A percentile compares a stretch with the other conserved stretches of the same genome.
Conservation (phyloP, 2,329 filamentous ascomycete species). For the Beauveria brongniartii region DNA sequence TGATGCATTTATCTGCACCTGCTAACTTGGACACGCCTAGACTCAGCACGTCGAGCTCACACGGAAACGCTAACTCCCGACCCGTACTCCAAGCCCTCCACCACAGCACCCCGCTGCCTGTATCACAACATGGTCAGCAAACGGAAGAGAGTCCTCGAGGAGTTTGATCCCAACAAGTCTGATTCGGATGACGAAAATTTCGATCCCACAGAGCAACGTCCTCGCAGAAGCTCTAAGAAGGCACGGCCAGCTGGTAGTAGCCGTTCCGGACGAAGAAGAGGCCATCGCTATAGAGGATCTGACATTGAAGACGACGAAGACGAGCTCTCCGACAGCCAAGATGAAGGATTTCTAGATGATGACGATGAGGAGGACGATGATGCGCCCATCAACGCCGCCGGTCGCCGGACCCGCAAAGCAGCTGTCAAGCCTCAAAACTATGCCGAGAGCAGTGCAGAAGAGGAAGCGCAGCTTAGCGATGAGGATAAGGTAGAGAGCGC, state of each 20-base stretch:
- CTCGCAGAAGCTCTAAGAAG: slow-evolving; percentile 35
- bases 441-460: slow-evolving; percentile 37
- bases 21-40: background rate
- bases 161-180: slow-evolving; percentile 59
- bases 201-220: slow-evolving; percentile 41
- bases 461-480: slow-evolving; percentile 24
- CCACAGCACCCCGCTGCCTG: background rate
- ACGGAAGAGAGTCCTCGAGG: slow-evolving; percentile 49
- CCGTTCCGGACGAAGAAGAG: slow-evolving; percentile 27
- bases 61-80: background rate
- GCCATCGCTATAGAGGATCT: slow-evolving; percentile 45
- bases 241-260: slow-evolving; percentile 28
- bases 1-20: background rate
- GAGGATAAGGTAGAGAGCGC: slow-evolving; percentile 21
- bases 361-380: slow-evolving; percentile 36
- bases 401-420: slow-evolving; percentile 40
- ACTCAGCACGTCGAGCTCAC: background rate
- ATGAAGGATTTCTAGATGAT: slow-evolving; percentile 40
- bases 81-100: background rate
- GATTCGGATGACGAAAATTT: slow-evolving; percentile 61
- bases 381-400: slow-evolving; percentile 37
- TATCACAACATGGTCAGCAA: slow-evolving; percentile 27
- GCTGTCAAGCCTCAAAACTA: slow-evolving; percentile 39
- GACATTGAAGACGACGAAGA: slow-evolving; percentile 57
- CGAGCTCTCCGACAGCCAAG: slow-evolving; percentile 43